phyloP scores from a whole-genome alignment of 805 yeast genomes.

The Saccharomycopsis sp. region DNA sequence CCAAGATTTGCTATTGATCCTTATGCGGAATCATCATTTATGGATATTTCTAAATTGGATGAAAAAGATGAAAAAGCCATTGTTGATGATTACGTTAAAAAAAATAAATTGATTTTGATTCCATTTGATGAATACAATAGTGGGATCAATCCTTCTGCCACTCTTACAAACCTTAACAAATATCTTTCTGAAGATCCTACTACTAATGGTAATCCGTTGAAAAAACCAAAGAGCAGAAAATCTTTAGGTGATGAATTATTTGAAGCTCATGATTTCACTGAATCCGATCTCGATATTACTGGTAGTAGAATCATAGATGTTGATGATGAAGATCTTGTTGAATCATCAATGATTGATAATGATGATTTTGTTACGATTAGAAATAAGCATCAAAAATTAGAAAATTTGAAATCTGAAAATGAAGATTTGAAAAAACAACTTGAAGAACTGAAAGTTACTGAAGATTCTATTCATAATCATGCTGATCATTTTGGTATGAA shows the following conservation, averaged over 20 bases:
- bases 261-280: slow-evolving; percentile 10
- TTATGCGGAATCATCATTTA: neutral
- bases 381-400: neutral
- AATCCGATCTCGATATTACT: slow-evolving; percentile 6
- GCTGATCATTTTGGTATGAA: neutral
- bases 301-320: slow-evolving; percentile 3
- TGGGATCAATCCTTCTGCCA: slow-evolving; percentile 3
- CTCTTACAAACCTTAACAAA: slow-evolving; percentile 3
- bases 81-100: slow-evolving; percentile 14
- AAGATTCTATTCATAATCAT: neutral
- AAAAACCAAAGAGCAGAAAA: slow-evolving; percentile 13
- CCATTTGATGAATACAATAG: slow-evolving; percentile 7
- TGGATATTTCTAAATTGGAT: neutral
- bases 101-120: slow-evolving; percentile 11
- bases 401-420: neutral
- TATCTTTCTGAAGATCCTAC: neutral
- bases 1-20: slow-evolving; percentile 1
- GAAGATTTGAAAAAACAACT: neutral
- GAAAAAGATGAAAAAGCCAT: slow-evolving; percentile 5
- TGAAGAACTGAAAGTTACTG: neutral
- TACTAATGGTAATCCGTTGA: neutral
- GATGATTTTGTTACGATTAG: neutral
- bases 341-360: too few relatives aligned
- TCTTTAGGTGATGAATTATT: slow-evolving; percentile 17
- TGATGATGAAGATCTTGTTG: neutral